Evolutionary conservation across 2,329 filamentous ascomycete species (phyloP), one percentile per base, ranked within the genome.

Genomic region (Fusarium camptoceras): DNA sequence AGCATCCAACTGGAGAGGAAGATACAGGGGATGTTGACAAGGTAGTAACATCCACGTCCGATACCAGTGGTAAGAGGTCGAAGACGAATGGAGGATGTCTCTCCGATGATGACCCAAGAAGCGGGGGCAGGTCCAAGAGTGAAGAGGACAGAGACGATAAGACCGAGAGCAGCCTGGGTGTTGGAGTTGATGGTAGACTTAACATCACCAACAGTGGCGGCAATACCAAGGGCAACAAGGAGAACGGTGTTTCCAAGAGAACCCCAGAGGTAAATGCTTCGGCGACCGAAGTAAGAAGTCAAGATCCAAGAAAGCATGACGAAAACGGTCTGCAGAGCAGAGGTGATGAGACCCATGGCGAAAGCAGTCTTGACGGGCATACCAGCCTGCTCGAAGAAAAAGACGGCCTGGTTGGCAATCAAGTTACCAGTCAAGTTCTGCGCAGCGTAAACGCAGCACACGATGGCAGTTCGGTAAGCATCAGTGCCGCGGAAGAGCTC

Each of bases 261-360:
- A 66, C 89, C 88, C 80, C 84, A 90, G 58, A 91, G 81, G 77
- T 91, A 91, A 78, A 91, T 90, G 37, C 86, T 85, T 55, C 89
- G 88, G 62, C 88, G 86, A 75, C 89, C 88, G 55, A 89, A 82
- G 78, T 88, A 91, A 2, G 86, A 85, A 16, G 87, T 91, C 51
- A 92, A 84, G 59, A 91, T 79, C 89, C 89, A 91, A 61, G 89
- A 91, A 43, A 89, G 81, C 85, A 90, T 90, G 77, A 89, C 87
- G 64, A 89, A 83, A 76, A 92, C 78, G 78, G 78, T 82, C 76
- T 90, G 87, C 4, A 91, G 87, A 50, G 84, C 86, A 0, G 89
- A 90, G 54, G 86, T 91, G 78, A 91, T 90, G 28, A 91, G 85
- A 77, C 87, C 87, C 18, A 91, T 81, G 39, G 84, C 85, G 75